Evolutionary conservation across 306 rosid species (phyloP), one percentile per base, ranked within the genome.

Genomic region (Crataegus laevigata): DNA sequence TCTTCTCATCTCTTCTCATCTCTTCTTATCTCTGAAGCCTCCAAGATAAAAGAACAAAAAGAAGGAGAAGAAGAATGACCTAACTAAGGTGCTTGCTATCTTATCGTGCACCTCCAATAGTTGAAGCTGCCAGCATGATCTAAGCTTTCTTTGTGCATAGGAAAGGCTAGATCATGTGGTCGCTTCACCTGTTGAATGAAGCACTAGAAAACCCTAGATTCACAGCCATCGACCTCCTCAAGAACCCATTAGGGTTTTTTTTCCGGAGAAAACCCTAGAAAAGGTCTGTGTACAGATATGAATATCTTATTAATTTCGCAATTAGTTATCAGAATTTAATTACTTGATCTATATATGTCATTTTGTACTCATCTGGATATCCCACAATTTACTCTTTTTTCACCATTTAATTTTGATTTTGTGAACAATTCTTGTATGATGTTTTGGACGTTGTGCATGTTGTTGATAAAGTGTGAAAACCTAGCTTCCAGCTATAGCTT

Each of bases 51-150:
- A 12, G 12, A 25, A 30, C 19, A 7, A 2, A 42, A 15, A 47
- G 75, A 29, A 6, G n/a, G 21, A 24, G 57, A 22, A 54, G 71
- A 22, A 36, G 21, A 30, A 54, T 10, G 13, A 21, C 21, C 59
- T 13, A 69, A 8, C 29, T 42, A 50, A 62, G 25, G 75, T 55
- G 47, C 8, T 9, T 40, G 24, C 14, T 66, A 62, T 24, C 42
- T 24, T 54, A 28, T 69, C 78, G 79, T 88, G 97, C 88, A 80
- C 86, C 84, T 77, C 75, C 80, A 88, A 29, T 70, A 69, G 97
- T 71, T 91, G 93, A 91, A 91, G 97, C 97, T 91, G 97, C 97
- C 97, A 91, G 94, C 97, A 89, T 91, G 97, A 91, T 91, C 97
- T 91, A 83, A 68, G 66, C 80, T 85, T 80, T 69, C 82, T 81